Evolutionary conservation across 75 land plant genomes (phyloP), one percentile per base, ranked within the genome.

Genomic region (Isoetes taiwanensis): DNA sequence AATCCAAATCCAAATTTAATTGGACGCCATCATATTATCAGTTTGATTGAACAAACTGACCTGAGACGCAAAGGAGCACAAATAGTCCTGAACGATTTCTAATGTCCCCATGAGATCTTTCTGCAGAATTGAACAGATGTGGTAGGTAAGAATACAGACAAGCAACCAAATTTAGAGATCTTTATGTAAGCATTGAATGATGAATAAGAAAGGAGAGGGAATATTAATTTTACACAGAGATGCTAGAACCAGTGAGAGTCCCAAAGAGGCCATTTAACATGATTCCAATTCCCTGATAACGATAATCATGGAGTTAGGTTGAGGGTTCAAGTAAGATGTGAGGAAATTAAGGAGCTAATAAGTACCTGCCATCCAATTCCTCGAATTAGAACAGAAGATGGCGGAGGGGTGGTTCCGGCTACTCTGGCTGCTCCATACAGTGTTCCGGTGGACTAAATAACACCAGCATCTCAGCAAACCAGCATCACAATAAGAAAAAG

Each of bases 231-330:
- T 84, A 94, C 99, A 90, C 78, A 34, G 86, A 85, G n/a, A 94
- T 90, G 30, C 96, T 84, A 23, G 96, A 76, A 31, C 98, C 96
- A 43, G 96, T 84, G 34, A 68, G 70, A 1, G 90, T 93, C 16
- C 98, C 98, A 77, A 79, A 93, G 40, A 93, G 74, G 42, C 98
- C 98, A 75, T 84, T 82, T 28, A 93, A 63, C 62, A 93, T 68
- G 27, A 84, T 61, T 0, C 86, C 98, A 59, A 93, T 76, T 21
- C 98, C 98, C 90, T 93, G 76, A 2, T 19, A 33, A 42, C 9
- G 5, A 56, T 4, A 28, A 2, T 37, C 32, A 32, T 30, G 30
- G 0, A 0, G 3, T 2, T 10, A 55, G 28, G 32, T 43, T 3
- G 28, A 65, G 11, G 3, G 28, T 2, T 35, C 9, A n/a, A n/a